Evolutionary conservation across 257 asterid genomes (phyloP).

Genomic region (Solanum ossicruentum): DNA sequence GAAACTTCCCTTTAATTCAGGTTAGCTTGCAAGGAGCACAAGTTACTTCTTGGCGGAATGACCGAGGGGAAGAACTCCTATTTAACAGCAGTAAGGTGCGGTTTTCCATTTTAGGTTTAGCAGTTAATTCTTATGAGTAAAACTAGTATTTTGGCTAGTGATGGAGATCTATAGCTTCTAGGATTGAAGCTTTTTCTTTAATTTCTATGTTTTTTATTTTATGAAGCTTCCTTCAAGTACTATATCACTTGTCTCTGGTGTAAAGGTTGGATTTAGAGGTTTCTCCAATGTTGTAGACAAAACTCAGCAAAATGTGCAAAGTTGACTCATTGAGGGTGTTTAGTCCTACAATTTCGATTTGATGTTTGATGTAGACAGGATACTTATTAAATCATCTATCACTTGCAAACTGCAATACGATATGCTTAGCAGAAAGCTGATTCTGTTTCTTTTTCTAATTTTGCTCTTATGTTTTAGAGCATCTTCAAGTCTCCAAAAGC

Average conservation of each 20-base stretch:
- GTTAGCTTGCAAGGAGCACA: slow-evolving; percentile 89
- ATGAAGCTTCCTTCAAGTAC: not conserved
- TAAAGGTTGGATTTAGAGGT: not conserved
- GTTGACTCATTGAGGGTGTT: not conserved
- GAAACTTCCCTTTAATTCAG: slow-evolving; percentile 21
- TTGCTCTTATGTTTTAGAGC: slow-evolving; percentile 30
- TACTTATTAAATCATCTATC: not conserved
- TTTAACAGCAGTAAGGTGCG: slow-evolving; percentile 89
- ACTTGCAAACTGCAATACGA: not conserved
- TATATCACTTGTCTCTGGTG: not conserved
- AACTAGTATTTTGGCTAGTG: not conserved
- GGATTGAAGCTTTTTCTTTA: not conserved
- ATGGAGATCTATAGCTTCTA: not conserved
- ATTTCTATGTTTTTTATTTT: not conserved
- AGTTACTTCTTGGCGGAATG: slow-evolving; percentile 86
- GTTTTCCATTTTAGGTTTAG: not conserved
- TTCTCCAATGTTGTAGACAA: not conserved
- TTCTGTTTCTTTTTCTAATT: not conserved
- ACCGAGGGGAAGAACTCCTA: slow-evolving; percentile 79
- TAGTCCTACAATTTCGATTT: not conserved
- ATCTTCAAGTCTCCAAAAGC: slow-evolving; percentile 81
- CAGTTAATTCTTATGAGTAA: not conserved
- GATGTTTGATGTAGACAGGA: not conserved
- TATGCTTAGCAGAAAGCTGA: not conserved
- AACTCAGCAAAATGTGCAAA: not conserved